Evolutionary conservation across 2,329 filamentous ascomycete genomes (phyloP).

Genomic region (Epichloe sibirici): DNA sequence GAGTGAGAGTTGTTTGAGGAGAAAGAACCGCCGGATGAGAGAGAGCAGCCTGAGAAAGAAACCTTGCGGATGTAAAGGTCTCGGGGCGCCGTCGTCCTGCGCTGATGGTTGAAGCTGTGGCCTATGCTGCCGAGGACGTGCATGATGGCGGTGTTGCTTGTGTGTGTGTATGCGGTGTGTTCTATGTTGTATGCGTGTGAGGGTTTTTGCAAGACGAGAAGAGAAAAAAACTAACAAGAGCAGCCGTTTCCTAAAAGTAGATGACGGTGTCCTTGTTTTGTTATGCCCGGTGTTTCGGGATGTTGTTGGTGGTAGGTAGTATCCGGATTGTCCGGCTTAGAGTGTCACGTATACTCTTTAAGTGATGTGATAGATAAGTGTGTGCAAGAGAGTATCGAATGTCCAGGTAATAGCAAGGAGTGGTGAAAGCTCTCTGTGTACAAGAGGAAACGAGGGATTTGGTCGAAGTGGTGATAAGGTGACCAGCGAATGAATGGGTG

Average conservation of each 20-base stretch:
- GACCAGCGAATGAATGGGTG: background rate
- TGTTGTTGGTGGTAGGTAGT: background rate
- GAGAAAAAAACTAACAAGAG: too few relatives aligned
- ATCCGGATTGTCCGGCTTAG: background rate
- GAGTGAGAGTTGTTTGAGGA: conserved; percentile 28
- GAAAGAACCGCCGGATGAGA: conserved; percentile 25
- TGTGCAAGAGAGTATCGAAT: background rate
- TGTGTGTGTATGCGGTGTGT: background rate
- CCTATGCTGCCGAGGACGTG: conserved; percentile 19
- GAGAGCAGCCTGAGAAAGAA: conserved; percentile 28
- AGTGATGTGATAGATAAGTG: background rate
- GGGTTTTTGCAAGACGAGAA: too few relatives aligned
- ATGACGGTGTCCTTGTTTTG: background rate
- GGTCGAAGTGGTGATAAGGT: too few relatives aligned
- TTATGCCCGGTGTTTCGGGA: too few relatives aligned
- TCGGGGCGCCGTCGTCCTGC: conserved; percentile 23
- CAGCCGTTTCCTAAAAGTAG: too few relatives aligned
- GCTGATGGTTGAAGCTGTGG: conserved; percentile 24
- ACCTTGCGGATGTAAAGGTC: conserved; percentile 29
- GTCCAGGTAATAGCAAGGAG: too few relatives aligned
- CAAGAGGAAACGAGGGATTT: too few relatives aligned
- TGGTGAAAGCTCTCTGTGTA: background rate
- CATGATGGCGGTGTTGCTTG: conserved; percentile 16
- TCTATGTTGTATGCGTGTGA: too few relatives aligned
- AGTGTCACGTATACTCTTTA: background rate